Percentiles rank a stretch among this genome's conserved stretches.
Evolutionary conservation across 768 basidiomycete species (phyloP).

Genomic region (Strobilomyces echinocephalus): DNA sequence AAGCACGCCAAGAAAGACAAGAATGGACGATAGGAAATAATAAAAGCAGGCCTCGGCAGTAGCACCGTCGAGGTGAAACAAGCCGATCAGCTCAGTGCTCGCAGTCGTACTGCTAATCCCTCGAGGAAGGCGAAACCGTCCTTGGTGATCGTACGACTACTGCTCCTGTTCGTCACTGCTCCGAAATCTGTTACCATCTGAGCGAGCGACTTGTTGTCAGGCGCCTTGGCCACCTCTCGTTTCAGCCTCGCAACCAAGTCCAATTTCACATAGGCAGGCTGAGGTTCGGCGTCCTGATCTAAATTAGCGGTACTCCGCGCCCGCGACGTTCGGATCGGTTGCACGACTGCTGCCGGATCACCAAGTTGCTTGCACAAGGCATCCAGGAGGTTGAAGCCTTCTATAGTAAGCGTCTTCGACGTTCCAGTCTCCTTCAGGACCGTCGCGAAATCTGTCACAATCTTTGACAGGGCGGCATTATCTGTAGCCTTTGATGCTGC

Average conservation of each 20-base stretch:
- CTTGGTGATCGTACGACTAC: constrained; percentile 70
- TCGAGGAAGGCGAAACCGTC: constrained; percentile 69
- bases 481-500: constrained; percentile 45
- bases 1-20: neutral
- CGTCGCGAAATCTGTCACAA: constrained; percentile 57
- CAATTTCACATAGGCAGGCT: constrained; percentile 51
- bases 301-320: constrained; percentile 40
- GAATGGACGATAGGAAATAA: neutral
- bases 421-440: constrained; percentile 57
- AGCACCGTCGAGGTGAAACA: neutral
- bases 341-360: constrained; percentile 56
- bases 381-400: constrained; percentile 68
- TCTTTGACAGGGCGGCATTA: constrained; percentile 48
- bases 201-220: constrained; percentile 54
- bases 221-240: constrained; percentile 47
- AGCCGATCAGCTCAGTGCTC: constrained; percentile 18
- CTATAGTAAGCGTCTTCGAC: constrained; percentile 62
- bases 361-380: constrained; percentile 65
- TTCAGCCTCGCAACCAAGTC: constrained; percentile 56
- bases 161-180: constrained; percentile 61
- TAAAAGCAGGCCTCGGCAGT: neutral
- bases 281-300: constrained; percentile 36
- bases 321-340: constrained; percentile 47
- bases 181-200: constrained; percentile 67
- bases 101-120: constrained; percentile 52